Percentiles rank a stretch among this genome's conserved stretches.
Conservation (phyloP, 257 asterid species). For the Handroanthus guayacan region DNA sequence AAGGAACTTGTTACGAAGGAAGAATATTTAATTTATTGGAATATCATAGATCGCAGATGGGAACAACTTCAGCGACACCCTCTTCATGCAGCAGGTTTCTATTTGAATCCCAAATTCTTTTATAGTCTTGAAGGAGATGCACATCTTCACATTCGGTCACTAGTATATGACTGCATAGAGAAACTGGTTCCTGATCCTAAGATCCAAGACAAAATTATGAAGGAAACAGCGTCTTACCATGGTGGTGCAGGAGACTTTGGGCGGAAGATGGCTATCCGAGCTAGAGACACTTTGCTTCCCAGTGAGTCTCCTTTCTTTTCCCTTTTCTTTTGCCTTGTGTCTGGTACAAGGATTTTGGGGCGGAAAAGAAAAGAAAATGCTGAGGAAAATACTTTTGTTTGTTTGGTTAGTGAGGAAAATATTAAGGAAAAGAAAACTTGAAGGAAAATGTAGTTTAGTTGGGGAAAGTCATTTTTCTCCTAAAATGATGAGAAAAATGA, state of each 20-base stretch:
- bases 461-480: no score
- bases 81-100: conserved; percentile 92
- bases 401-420: no score
- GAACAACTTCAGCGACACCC: conserved; percentile 82
- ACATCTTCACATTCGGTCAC: conserved; percentile 75
- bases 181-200: conserved; percentile 80
- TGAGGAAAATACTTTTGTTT: no score
- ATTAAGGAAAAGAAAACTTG: no score
- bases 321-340: background rate
- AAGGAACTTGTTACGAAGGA: conserved; percentile 69
- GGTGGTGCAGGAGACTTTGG: conserved; percentile 91
- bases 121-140: conserved; percentile 83
- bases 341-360: no score
- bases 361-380: no score
- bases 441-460: no score
- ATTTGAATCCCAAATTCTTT: conserved; percentile 88
- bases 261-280: conserved; percentile 91
- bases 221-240: conserved; percentile 79
- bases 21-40: conserved; percentile 77
- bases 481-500: no score
- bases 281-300: conserved; percentile 83
- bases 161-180: conserved; percentile 86
- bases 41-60: conserved; percentile 90
- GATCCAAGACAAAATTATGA: conserved; percentile 78
- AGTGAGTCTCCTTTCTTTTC: conserved; percentile 55